Conservation (phyloP, 441 rosid species). For the Pelargonium myrrhifolium region DNA sequence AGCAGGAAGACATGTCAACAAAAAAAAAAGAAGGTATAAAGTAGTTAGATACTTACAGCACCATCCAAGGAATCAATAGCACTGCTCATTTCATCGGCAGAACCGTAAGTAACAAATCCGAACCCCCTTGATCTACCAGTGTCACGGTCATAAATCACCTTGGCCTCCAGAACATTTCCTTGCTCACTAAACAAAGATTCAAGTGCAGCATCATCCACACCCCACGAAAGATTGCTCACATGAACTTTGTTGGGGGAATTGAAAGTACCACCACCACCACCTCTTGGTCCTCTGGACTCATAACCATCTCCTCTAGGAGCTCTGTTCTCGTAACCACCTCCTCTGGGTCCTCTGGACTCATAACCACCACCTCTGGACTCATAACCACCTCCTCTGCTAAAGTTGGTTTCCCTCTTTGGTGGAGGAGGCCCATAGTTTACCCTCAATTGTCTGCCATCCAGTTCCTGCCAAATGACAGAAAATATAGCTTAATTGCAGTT, state of each 20-base stretch:
- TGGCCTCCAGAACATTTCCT: conserved; percentile 86
- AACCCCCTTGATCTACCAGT: conserved; percentile 94
- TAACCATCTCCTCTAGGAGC: conserved; percentile 15
- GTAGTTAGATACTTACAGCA: conserved; percentile 43
- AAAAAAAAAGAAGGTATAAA: background rate
- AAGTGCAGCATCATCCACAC: conserved; percentile 76
- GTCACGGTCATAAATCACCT: conserved; percentile 82
- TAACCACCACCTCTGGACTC: background rate
- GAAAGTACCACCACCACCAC: conserved; percentile 8
- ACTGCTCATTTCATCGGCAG: conserved; percentile 61
- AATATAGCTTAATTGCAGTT: background rate
- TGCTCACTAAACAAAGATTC: conserved; percentile 71
- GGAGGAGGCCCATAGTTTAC: conserved; percentile 29
- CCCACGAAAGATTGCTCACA: conserved; percentile 94
- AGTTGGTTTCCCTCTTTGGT: conserved; percentile 22
- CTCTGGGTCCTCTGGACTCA: background rate
- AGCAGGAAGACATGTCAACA: background rate
- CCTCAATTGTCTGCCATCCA: conserved; percentile 24
- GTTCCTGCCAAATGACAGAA: conserved; percentile 20
- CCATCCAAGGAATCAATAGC: conserved; percentile 78
- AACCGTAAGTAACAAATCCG: conserved; percentile 80
- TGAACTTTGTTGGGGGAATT: conserved; percentile 52
- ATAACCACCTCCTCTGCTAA: background rate
- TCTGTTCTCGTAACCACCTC: background rate
- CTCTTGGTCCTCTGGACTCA: background rate